Evolutionary conservation across 768 basidiomycete genomes (phyloP).

Genomic region (Russula foetens): DNA sequence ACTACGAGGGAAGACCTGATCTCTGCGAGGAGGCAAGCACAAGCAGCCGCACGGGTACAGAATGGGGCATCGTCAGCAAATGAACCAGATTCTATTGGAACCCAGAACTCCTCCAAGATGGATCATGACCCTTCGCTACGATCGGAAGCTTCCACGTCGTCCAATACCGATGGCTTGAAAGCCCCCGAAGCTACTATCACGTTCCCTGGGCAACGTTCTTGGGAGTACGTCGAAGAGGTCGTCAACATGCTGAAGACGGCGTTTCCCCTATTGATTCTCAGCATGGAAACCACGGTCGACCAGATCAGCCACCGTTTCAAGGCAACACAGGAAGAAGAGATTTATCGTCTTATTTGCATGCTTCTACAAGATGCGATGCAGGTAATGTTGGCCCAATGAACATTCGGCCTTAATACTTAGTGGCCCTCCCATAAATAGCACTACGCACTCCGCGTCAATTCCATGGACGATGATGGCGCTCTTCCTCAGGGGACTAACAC

Average conservation of each 20-base stretch:
- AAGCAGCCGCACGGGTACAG: conserved; percentile 28
- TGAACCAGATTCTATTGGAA: conserved; percentile 8
- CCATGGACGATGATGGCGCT: conserved; percentile 59
- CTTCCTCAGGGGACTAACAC: conserved; percentile 46
- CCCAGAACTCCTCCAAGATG: conserved; percentile 1
- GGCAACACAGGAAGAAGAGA: conserved; percentile 82
- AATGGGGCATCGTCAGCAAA: conserved; percentile 3
- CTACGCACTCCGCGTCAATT: conserved; percentile 58
- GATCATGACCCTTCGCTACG: conserved; percentile 9
- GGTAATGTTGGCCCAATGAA: conserved; percentile 33
- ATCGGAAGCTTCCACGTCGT: conserved; percentile 5
- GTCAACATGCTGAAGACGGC: conserved; percentile 91
- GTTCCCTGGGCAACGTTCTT: conserved; percentile 53
- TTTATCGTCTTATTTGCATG: conserved; percentile 85
- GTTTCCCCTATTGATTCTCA: conserved; percentile 89
- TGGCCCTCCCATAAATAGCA: conserved; percentile 35
- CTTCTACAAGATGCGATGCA: conserved; percentile 81
- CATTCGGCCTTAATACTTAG: neutral
- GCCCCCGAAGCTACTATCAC: conserved; percentile 23
- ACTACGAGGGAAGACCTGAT: conserved; percentile 71
- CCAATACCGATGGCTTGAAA: conserved; percentile 18
- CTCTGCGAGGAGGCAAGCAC: conserved; percentile 36
- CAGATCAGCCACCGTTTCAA: conserved; percentile 89
- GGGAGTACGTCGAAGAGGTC: conserved; percentile 90
- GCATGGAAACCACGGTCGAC: conserved; percentile 95